phyloP scores from a whole-genome alignment of 2,329 filamentous ascomycete species.

The Colletotrichum noveboracense region DNA sequence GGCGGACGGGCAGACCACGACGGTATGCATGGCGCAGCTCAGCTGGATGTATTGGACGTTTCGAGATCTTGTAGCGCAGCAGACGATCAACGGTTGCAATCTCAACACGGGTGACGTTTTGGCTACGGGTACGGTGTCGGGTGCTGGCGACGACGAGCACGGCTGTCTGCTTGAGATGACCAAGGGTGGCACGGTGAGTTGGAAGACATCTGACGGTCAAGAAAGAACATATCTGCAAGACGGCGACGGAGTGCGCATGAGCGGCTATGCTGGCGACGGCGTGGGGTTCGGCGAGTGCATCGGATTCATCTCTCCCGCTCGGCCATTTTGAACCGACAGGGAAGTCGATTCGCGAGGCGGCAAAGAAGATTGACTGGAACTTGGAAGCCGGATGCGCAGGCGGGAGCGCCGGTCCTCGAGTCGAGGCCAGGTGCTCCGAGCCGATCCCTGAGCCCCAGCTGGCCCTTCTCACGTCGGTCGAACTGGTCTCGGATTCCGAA shows the following conservation, averaged over 20 bases:
- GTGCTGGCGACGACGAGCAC: constrained; percentile 33
- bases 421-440: neutral
- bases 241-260: constrained; percentile 42
- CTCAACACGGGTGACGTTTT: constrained; percentile 45
- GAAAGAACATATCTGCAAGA: constrained; percentile 42
- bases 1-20: constrained; percentile 25
- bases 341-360: neutral
- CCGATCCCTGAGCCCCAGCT: neutral
- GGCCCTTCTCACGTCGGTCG: neutral
- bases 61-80: constrained; percentile 40
- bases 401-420: neutral
- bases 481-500: neutral
- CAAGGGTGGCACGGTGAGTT: constrained; percentile 35
- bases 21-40: constrained; percentile 33
- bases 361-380: neutral
- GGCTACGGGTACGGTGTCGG: constrained; percentile 47
- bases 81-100: constrained; percentile 40
- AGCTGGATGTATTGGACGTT: constrained; percentile 43
- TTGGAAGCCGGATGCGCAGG: neutral
- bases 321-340: neutral
- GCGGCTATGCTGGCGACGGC: constrained; percentile 42
- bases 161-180: constrained; percentile 48
- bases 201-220: constrained; percentile 32
- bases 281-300: constrained; percentile 46
- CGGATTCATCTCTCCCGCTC: constrained; percentile 25